These are phyloP conservation scores for Teunomyces cretensis DNA, from an alignment of 805 yeast species.

Conservation along the genomic window DNA sequence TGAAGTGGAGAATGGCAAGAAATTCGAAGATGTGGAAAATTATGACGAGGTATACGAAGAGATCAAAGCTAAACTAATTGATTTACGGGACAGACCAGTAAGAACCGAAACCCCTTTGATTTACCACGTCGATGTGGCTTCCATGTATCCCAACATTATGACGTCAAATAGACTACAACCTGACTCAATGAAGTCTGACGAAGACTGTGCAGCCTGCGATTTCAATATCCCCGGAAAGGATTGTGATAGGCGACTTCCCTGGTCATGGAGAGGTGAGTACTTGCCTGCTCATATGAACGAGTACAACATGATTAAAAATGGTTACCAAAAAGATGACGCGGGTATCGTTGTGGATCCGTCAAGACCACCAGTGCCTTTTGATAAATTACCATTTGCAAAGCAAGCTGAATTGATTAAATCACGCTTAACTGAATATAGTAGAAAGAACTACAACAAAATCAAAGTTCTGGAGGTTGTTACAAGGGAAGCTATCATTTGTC, in stretches of 20 bases:
- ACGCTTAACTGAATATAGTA: constrained; percentile 78
- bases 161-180: constrained; percentile 96
- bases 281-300: constrained; percentile 90
- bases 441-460: constrained; percentile 78
- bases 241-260: constrained; percentile 87
- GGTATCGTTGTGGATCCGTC: constrained; percentile 53
- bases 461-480: constrained; percentile 82
- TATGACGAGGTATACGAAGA: constrained; percentile 69
- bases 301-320: constrained; percentile 83
- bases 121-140: constrained; percentile 97
- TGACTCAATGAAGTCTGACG: constrained; percentile 92
- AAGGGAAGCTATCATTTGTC: constrained; percentile 93
- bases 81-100: constrained; percentile 58
- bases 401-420: constrained; percentile 76
- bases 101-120: constrained; percentile 81
- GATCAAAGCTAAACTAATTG: constrained; percentile 55
- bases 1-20: constrained; percentile 73
- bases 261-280: constrained; percentile 99
- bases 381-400: constrained; percentile 71
- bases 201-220: constrained; percentile 96
- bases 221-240: constrained; percentile 92
- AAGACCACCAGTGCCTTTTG: constrained; percentile 62
- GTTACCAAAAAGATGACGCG: constrained; percentile 63
- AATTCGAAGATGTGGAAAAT: constrained; percentile 75
- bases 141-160: constrained; percentile 99